Base-by-base conservation (phyloP, 2,329 filamentous ascomycete genomes). In the Xylariaceae sp. region DNA sequence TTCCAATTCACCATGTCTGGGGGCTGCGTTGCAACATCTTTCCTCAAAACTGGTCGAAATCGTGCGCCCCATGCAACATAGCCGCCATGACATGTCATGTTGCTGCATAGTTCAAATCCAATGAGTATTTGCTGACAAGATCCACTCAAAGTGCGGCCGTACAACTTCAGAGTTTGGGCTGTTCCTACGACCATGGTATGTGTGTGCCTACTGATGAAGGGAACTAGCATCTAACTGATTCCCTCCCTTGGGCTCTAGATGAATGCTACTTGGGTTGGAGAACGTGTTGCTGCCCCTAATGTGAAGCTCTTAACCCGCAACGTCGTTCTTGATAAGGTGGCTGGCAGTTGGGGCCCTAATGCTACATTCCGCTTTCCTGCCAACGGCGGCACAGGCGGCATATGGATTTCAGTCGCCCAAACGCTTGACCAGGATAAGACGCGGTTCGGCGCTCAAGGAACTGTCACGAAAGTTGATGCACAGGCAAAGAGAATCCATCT, bases 141-240 rank as follows among this genome's bases (percentile, higher is more conserved):
- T n/a, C n/a, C 16, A 24, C 11, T 3, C 11, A 41, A 24, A 41
- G 39, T 99, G 95, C 85, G 94, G 69, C 95, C 95, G 50, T 99
- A 99, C 85, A 99, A 99, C 87, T 99, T 88, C 88, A 98, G 98
- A 82, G 95, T 98, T 74, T 99, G 95, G 95, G 95, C 94, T 61
- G 93, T 98, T 69, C 95, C 95, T 58, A 97, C 94, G 56, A 96
- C 90, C 67, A 96, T 96, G 87, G 92, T 95, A 83, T 70, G n/a
- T n/a, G n/a, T n/a, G n/a, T n/a, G n/a, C n/a, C n/a, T n/a, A n/a
- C n/a, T n/a, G n/a, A n/a, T n/a, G 82, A 21, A 48, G n/a, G 17
- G 31, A 8, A 6, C 19, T 6, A 41, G 6, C 19, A 12, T 26
- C 17, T 3, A 17, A n/a, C 26, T 28, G 16, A 23, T 19, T 4